These are phyloP conservation scores for Neophaeococcomyces aloes DNA, from an alignment of 2,329 filamentous ascomycete genomes.

Conservation along the genomic window DNA sequence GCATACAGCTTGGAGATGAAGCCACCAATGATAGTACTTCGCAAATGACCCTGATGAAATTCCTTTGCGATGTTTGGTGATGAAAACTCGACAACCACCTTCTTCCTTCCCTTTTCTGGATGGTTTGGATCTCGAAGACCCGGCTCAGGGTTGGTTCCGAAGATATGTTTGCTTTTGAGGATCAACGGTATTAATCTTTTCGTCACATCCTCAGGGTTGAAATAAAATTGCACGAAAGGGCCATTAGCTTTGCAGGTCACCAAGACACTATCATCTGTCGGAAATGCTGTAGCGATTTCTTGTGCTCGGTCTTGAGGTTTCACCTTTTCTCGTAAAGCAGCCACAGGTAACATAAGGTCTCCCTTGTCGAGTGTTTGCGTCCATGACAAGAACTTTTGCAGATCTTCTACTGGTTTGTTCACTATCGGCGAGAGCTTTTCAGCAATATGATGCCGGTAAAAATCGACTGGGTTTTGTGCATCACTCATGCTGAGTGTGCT, in stretches of 20 bases:
- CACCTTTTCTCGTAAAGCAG: slow-evolving; percentile 42
- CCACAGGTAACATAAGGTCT: slow-evolving; percentile 34
- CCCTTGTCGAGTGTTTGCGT: slow-evolving; percentile 38
- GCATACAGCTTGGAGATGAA: slow-evolving; percentile 54
- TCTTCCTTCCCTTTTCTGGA: slow-evolving; percentile 43
- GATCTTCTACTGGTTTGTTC: slow-evolving; percentile 30
- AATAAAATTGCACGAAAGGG: slow-evolving; percentile 56
- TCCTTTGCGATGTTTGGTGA: slow-evolving; percentile 59
- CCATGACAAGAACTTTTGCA: slow-evolving; percentile 34
- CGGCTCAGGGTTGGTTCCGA: slow-evolving; percentile 49
- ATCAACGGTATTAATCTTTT: slow-evolving; percentile 50
- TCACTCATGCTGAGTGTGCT: slow-evolving; percentile 26
- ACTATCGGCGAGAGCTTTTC: slow-evolving; percentile 30
- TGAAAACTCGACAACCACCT: slow-evolving; percentile 51
- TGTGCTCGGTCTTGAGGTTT: slow-evolving; percentile 47
- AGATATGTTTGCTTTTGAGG: slow-evolving; percentile 44
- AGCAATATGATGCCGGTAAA: slow-evolving; percentile 37
- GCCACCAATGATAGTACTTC: slow-evolving; percentile 57
- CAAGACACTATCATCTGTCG: slow-evolving; percentile 44
- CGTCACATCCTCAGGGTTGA: slow-evolving; percentile 47
- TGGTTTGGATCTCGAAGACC: slow-evolving; percentile 51
- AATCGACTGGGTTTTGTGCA: slow-evolving; percentile 36
- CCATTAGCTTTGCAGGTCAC: slow-evolving; percentile 33
- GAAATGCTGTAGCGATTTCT: slow-evolving; percentile 48
- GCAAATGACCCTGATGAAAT: slow-evolving; percentile 55